Evolutionary conservation across 345 rosid genomes (phyloP), one percentile per base, ranked within the genome.

Genomic region (Kandelia obovata): DNA sequence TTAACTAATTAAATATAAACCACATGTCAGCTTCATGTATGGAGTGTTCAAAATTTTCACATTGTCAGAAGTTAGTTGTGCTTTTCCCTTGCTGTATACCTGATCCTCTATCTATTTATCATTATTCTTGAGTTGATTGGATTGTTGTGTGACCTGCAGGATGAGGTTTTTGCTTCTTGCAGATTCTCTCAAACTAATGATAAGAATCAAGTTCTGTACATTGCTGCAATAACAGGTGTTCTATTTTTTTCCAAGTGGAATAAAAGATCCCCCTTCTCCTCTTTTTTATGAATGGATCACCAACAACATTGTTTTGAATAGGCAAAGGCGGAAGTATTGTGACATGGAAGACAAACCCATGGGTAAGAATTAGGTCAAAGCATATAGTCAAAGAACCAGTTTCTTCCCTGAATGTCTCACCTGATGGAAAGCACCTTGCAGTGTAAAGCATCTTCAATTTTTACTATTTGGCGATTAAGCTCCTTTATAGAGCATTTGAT

Each of bases 351-450:
- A 78, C 97, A 75, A 78, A 81, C 70, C 66, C 83, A 0, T 90
- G 96, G 96, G 82, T 51, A 69, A 90, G 91, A 69, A 80, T 62
- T 0, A 32, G 78, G 64, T 74, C 96, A 62, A 92, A 83, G 75
- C 85, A 51, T 71, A 77, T 89, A 21, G 82, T 67, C 56, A 83
- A 85, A 2, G 86, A 85, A 34, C 53, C 90, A 31, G 68, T 90
- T 72, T 62, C 87, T n/a, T 86, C 97, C 16, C 89, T 96, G 76
- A 80, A 84, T 84, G 85, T 92, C 78, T 96, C 97, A 67, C 71
- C 84, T 52, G 92, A 92, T 72, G 97, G 97, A 63, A 89, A 82
- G 71, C 81, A 92, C 65, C 86, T 92, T 62, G 97, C 97, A 47
- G 28, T 96, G 98, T 95, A 80, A 72, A 39, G 46, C 19, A 32